A percentile compares a stretch with the other conserved stretches of the same genome.
Evolutionary conservation across 345 rosid species (phyloP).

Genomic region (Geranium brycei): DNA sequence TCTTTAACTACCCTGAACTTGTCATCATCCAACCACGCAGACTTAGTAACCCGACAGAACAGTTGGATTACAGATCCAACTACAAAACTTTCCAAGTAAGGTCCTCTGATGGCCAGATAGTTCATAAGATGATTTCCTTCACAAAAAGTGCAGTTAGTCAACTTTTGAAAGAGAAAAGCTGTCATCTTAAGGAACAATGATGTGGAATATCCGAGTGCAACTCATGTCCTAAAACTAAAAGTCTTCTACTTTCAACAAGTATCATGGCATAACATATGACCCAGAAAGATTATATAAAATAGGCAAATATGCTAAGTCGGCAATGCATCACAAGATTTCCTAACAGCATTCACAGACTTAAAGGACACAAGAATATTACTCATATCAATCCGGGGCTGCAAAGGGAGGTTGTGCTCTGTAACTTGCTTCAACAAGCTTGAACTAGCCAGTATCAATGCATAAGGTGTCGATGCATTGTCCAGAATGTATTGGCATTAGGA

Average conservation of each 20-base stretch:
- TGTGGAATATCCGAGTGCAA: not conserved
- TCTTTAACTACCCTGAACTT: slow-evolving; percentile 80
- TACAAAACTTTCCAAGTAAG: slow-evolving; percentile 71
- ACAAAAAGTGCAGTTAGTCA: not conserved
- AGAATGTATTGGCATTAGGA: slow-evolving; percentile 84
- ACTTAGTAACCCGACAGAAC: slow-evolving; percentile 83
- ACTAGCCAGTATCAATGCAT: slow-evolving; percentile 97
- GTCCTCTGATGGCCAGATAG: slow-evolving; percentile 90
- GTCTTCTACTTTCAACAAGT: not conserved
- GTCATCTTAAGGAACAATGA: not conserved
- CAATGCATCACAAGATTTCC: not conserved
- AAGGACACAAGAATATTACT: slow-evolving; percentile 27
- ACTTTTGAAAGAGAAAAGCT: not conserved
- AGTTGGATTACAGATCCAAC: slow-evolving; percentile 78
- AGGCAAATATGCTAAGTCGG: not conserved
- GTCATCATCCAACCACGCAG: slow-evolving; percentile 99
- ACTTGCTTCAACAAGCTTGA: slow-evolving; percentile 93
- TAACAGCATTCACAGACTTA: not conserved
- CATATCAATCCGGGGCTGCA: slow-evolving; percentile 86
- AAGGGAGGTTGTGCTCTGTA: slow-evolving; percentile 77
- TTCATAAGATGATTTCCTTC: slow-evolving; percentile 69
- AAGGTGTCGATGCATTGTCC: slow-evolving; percentile 68
- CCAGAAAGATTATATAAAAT: not conserved
- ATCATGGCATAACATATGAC: not conserved
- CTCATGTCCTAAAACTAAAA: not conserved